Base-by-base conservation (phyloP, 192 early-diverging fungal species). In the Umbelopsis sp. region DNA sequence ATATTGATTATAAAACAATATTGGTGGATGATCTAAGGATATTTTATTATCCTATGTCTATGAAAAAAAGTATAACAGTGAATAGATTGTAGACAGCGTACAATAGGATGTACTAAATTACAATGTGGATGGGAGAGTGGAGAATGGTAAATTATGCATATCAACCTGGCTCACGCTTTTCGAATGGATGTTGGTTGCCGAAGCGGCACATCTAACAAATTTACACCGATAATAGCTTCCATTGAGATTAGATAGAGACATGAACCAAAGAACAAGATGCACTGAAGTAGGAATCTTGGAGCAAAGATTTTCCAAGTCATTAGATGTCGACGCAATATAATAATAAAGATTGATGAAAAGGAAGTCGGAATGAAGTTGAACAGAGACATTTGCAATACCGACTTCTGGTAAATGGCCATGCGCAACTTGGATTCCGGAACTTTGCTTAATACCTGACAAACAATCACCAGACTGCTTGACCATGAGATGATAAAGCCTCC, bases 261-360 rank as follows among this genome's bases (percentile, higher is more conserved):
- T 62, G 77, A 67, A 24, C 79, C 79, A 31, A 69, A 24, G 22
- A 68, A 44, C 16, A 81, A 51, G 16, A 81, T 53, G n/a, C 52
- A 45, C 41, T 81, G 79, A 25, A 94, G 76, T 80, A 98, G 86
- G 70, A 93, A 95, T 71, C 95, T 84, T 1, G 97, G 96, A 11
- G 93, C 95, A 92, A 95, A 98, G 10, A 97, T 86, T 69, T 94
- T 95, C 97, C 96, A 98, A n/a, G 95, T 93, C 97, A 97, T 97
- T 70, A 97, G 84, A 78, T 98, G 96, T 1, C 97, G 82, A 50
- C 93, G 78, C 25, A 81, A 53, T 5, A 81, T 56, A 10, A 74
- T 26, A 22, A 81, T 72, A 68, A 81, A 81, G 32, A 81, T 47
- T 2, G 82, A 71, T 12, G 72, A 76, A 12, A 76, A 69, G 34